Percentiles rank a stretch among this genome's conserved stretches.
phyloP scores from a whole-genome alignment of 768 basidiomycete species.

The Panellus pusillus region DNA sequence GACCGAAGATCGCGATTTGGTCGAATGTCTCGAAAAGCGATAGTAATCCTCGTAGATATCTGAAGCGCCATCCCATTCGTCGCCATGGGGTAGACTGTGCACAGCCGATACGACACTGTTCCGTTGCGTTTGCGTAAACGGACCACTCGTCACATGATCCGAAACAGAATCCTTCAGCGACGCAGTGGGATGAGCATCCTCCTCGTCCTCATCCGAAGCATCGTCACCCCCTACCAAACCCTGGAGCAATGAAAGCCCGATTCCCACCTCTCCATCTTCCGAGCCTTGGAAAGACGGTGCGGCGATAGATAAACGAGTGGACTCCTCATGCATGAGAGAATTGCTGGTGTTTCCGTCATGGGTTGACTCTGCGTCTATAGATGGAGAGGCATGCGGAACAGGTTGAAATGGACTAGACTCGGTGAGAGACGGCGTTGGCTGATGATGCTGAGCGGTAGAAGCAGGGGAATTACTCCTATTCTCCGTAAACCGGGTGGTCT shows the following conservation, averaged over 20 bases:
- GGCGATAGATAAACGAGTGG: constrained; percentile 24
- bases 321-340: constrained; percentile 11
- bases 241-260: constrained; percentile 67
- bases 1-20: constrained; percentile 33
- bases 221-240: constrained; percentile 39
- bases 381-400: background rate
- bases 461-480: constrained; percentile 2
- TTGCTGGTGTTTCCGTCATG: background rate
- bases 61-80: constrained; percentile 65
- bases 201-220: constrained; percentile 12
- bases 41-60: constrained; percentile 79
- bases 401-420: background rate
- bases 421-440: constrained; percentile 3
- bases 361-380: constrained; percentile 2
- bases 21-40: constrained; percentile 65
- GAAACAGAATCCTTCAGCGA: background rate
- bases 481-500: constrained; percentile 12
- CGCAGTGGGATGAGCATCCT: constrained; percentile 1
- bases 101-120: constrained; percentile 5
- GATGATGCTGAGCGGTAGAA: constrained; percentile 3
- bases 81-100: constrained; percentile 12
- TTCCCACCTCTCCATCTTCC: constrained; percentile 61
- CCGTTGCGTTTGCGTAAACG: background rate
- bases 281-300: constrained; percentile 19
- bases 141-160: constrained; percentile 13